Evolutionary conservation across 805 yeast genomes (phyloP).

Genomic region (Cyberlindnera amylophila): DNA sequence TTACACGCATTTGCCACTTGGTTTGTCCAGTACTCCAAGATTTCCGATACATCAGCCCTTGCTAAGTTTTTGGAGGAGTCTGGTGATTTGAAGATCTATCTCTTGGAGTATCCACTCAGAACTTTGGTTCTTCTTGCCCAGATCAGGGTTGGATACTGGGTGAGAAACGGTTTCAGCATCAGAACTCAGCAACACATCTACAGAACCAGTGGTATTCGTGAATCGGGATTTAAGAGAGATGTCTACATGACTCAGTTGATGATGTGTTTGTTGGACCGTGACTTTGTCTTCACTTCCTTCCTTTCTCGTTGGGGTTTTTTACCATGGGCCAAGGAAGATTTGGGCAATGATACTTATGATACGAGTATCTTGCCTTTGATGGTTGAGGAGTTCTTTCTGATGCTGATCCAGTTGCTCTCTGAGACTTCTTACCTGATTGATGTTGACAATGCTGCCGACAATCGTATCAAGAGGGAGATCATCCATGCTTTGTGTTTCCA

Average conservation of each 20-base stretch:
- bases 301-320: constrained; percentile 67
- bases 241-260: constrained; percentile 63
- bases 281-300: constrained; percentile 51
- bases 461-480: constrained; percentile 63
- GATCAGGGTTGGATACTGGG: constrained; percentile 89
- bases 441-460: constrained; percentile 43
- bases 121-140: constrained; percentile 77
- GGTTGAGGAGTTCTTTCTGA: constrained; percentile 75
- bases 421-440: constrained; percentile 62
- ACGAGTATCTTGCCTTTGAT: constrained; percentile 48
- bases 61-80: constrained; percentile 9
- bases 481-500: constrained; percentile 79
- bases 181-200: constrained; percentile 78
- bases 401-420: constrained; percentile 61
- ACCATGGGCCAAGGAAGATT: constrained; percentile 47
- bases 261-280: constrained; percentile 53
- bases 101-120: constrained; percentile 71
- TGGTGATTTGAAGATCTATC: constrained; percentile 4
- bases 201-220: constrained; percentile 73
- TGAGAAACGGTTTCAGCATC: constrained; percentile 83
- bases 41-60: constrained; percentile 16
- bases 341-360: constrained; percentile 41
- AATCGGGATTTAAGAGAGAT: constrained; percentile 78
- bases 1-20: constrained; percentile 70
- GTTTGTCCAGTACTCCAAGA: constrained; percentile 51